Conservation (phyloP, 2,329 filamentous ascomycete genomes). For the Blumeriella jaapii region DNA sequence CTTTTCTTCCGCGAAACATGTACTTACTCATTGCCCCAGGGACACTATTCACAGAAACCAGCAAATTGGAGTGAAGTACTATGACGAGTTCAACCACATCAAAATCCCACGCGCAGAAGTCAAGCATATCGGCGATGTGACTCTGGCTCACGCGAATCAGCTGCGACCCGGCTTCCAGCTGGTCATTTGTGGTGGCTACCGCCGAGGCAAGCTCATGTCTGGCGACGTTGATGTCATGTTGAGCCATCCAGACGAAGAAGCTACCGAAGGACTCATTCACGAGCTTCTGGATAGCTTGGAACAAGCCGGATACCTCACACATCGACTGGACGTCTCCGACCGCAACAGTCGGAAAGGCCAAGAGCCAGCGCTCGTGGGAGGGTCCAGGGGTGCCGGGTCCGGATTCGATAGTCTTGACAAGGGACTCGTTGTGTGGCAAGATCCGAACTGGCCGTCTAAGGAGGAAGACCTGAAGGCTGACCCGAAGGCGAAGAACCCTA, state of each 20-base stretch:
- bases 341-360: conserved; percentile 66
- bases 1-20: too few species aligned
- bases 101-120: conserved; percentile 66
- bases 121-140: conserved; percentile 50
- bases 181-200: conserved; percentile 55
- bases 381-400: conserved; percentile 34
- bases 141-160: conserved; percentile 55
- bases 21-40: conserved; percentile 29
- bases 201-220: conserved; percentile 50
- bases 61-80: conserved; percentile 90
- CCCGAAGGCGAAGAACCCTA: conserved; percentile 45
- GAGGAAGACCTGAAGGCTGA: conserved; percentile 22
- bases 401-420: conserved; percentile 89
- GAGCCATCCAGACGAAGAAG: conserved; percentile 59
- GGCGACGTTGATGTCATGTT: conserved; percentile 84
- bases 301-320: conserved; percentile 59
- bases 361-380: conserved; percentile 40
- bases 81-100: conserved; percentile 61
- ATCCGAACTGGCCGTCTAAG: conserved; percentile 40
- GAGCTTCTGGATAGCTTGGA: conserved; percentile 65
- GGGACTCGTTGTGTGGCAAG: conserved; percentile 84
- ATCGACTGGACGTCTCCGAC: conserved; percentile 62
- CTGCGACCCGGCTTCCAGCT: conserved; percentile 47
- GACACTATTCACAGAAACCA: conserved; percentile 61
- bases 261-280: conserved; percentile 59